Evolutionary conservation across 495 filamentous ascomycete species (phyloP).

Genomic region (Tuber indicum): DNA sequence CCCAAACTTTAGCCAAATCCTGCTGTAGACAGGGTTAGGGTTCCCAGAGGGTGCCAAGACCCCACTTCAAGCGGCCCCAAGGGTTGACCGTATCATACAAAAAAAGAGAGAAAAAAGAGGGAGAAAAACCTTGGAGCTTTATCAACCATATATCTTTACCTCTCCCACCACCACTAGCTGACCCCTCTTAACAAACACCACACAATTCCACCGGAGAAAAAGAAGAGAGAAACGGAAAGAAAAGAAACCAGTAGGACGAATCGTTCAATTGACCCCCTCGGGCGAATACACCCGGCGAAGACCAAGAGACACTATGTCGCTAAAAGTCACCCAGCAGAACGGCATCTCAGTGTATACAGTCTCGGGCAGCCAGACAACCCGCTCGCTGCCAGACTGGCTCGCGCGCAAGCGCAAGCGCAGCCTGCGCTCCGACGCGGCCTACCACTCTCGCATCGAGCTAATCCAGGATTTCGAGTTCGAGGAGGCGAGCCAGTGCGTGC

Average conservation of each 20-base stretch:
- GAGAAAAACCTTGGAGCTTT: background rate
- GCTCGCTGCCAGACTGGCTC: slow-evolving; percentile 92
- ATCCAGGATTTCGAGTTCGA: slow-evolving; percentile 98
- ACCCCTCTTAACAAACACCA: background rate
- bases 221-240: background rate
- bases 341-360: slow-evolving; percentile 94
- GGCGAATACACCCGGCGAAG: background rate
- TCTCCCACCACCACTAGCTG: background rate
- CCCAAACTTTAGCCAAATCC: background rate
- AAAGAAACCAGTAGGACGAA: background rate
- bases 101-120: slow-evolving; percentile 1
- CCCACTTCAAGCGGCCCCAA: slow-evolving; percentile 18
- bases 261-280: background rate
- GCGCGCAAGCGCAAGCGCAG: slow-evolving; percentile 84
- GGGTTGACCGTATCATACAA: slow-evolving; percentile 9
- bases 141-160: background rate
- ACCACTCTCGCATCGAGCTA: slow-evolving; percentile 85
- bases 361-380: slow-evolving; percentile 80
- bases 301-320: slow-evolving; percentile 51
- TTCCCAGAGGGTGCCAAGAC: background rate
- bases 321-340: slow-evolving; percentile 76
- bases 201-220: background rate
- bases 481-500: slow-evolving; percentile 88
- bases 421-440: slow-evolving; percentile 87
- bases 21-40: background rate